Evolutionary conservation across 2,329 filamentous ascomycete genomes (phyloP).

Genomic region (Neonectria faginata): DNA sequence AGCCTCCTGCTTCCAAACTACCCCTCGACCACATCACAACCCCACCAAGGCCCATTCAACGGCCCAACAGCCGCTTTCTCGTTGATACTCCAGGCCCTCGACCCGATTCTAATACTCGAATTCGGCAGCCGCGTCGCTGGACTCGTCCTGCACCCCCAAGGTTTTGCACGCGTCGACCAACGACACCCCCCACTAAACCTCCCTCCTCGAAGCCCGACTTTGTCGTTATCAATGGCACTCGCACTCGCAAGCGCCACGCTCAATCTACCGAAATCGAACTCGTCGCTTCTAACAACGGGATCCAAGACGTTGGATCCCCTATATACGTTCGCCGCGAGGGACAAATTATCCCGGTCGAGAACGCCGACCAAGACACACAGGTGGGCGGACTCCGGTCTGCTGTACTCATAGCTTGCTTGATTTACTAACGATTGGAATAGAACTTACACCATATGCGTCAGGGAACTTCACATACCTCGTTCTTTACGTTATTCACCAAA

Average conservation of each 20-base stretch:
- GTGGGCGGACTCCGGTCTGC: constrained; percentile 20
- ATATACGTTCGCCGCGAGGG: constrained; percentile 38
- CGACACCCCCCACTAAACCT: neutral
- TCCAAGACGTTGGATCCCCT: constrained; percentile 26
- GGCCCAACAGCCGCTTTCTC: constrained; percentile 27
- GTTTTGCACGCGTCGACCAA: neutral
- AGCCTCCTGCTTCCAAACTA: constrained; percentile 4
- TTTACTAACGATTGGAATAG: constrained; percentile 24
- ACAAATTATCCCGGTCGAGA: constrained; percentile 23
- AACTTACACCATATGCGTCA: constrained; percentile 41
- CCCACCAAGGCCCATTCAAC: constrained; percentile 30
- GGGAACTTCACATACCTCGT: constrained; percentile 16
- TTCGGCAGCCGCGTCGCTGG: constrained; percentile 2
- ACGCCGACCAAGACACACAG: constrained; percentile 28
- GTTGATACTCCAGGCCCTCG: constrained; percentile 32
- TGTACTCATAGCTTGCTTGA: neutral
- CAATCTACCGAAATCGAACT: constrained; percentile 49
- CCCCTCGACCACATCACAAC: constrained; percentile 23
- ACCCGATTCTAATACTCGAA: constrained; percentile 17
- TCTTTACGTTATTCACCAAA: constrained; percentile 42
- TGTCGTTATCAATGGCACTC: constrained; percentile 45
- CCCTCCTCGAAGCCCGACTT: constrained; percentile 18
- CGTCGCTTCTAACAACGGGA: constrained; percentile 40
- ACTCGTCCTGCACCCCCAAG: neutral
- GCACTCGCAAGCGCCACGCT: constrained; percentile 47